Conservation (phyloP, 495 filamentous ascomycete genomes). For the Parmelia sp. region DNA sequence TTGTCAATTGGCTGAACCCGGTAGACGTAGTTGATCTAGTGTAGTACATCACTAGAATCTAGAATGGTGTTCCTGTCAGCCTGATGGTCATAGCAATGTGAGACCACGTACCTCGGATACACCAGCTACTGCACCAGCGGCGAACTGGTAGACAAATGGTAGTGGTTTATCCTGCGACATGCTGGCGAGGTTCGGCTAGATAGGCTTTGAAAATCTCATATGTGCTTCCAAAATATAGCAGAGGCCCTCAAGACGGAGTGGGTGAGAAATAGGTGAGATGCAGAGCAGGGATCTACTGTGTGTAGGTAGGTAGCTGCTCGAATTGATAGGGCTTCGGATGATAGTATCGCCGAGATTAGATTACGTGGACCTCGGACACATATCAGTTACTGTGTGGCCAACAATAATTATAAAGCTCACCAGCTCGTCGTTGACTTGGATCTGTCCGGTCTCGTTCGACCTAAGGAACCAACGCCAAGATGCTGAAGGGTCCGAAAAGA, state of each 20-base stretch:
- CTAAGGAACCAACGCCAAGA: too few species aligned
- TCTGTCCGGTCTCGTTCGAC: too few species aligned
- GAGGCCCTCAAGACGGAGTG: not conserved
- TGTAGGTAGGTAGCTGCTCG: too few species aligned
- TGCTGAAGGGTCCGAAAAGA: too few species aligned
- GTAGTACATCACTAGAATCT: constrained; percentile 82
- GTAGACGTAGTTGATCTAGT: constrained; percentile 1
- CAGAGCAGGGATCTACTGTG: too few species aligned
- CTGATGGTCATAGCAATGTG: constrained; percentile 22
- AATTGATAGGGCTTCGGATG: not conserved
- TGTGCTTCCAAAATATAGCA: not conserved
- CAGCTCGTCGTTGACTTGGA: too few species aligned
- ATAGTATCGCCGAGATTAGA: not conserved
- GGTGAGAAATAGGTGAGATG: not conserved
- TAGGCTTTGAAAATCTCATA: not conserved
- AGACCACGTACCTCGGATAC: constrained; percentile 71
- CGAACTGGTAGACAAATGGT: constrained; percentile 81
- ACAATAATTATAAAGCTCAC: too few species aligned
- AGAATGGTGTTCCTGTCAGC: constrained; percentile 31
- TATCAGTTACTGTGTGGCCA: too few species aligned
- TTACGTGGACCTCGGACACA: too few species aligned
- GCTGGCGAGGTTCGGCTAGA: constrained; percentile 26
- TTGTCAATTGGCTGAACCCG: constrained; percentile 2
- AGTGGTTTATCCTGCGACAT: constrained; percentile 68
- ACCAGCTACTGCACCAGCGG: constrained; percentile 82